A percentile compares a stretch with the other conserved stretches of the same genome.
Conservation (phyloP, 2,329 filamentous ascomycete genomes). For the Coniosporium tulheliwenetii region DNA sequence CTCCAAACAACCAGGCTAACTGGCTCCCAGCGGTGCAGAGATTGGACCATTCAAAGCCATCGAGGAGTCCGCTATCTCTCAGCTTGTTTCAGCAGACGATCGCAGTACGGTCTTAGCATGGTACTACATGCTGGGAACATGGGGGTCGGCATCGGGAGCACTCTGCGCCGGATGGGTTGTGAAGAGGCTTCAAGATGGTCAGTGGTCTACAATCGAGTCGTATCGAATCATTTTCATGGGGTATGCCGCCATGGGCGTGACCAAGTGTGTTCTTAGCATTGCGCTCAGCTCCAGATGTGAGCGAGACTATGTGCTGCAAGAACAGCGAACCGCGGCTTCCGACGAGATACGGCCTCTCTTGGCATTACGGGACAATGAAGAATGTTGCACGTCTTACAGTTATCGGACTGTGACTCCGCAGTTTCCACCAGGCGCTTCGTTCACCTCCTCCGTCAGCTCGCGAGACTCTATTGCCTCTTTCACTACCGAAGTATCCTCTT, state of each 20-base stretch:
- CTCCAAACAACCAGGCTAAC: constrained; percentile 14
- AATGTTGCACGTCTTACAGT: too few species aligned
- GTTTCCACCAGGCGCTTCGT: too few species aligned
- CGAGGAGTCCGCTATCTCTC: constrained; percentile 17
- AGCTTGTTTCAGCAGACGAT: constrained; percentile 10
- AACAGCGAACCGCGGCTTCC: too few species aligned
- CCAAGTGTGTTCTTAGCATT: constrained; percentile 22
- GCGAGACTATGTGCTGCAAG: too few species aligned
- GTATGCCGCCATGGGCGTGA: constrained; percentile 23
- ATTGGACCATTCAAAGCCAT: constrained; percentile 18
- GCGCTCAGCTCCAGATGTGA: constrained; percentile 23
- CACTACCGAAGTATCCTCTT: too few species aligned
- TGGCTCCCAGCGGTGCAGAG: constrained; percentile 16
- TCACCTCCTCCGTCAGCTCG: too few species aligned
- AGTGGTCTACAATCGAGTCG: constrained; percentile 20
- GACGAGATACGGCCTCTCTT: too few species aligned
- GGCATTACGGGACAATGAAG: too few species aligned
- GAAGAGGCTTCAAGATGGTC: constrained; percentile 12
- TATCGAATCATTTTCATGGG: constrained; percentile 26
- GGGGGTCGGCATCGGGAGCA: constrained; percentile 12
- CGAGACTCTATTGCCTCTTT: too few species aligned
- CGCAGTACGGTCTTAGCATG: constrained; percentile 15
- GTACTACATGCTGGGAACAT: constrained; percentile 13
- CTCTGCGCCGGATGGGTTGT: constrained; percentile 20
- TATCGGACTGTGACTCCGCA: too few species aligned